Evolutionary conservation across 192 early-diverging fungal genomes (phyloP), one percentile per base, ranked within the genome.

Genomic region (Coemansia sp.): DNA sequence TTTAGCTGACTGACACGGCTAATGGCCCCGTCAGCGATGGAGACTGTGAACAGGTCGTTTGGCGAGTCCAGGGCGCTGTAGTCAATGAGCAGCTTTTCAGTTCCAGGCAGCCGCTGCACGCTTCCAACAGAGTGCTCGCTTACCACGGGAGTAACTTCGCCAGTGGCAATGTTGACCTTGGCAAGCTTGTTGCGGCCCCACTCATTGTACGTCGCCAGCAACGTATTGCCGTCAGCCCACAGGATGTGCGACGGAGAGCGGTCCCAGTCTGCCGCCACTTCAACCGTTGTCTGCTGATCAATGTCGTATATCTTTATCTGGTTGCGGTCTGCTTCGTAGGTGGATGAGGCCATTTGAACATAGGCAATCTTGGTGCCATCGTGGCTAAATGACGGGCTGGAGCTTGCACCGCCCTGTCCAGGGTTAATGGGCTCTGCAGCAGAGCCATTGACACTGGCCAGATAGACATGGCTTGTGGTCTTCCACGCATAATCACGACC

Each of bases 251-350:
- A 57, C 9, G 83, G 83, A 27, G 82, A 85, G 32, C 82, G 78
- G 53, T 87, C 81, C 87, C 87, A 89, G 38, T 77, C 40, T 2
- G 77, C 39, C 19, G 81, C 81, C 37, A 88, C 57, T 7, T 62
- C 47, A 1, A 53, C 53, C 0, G 75, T 78, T 15, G 71, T 45
- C 15, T 77, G 54, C 0, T 69, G 70, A 0, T 32, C 30, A 11
- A 71, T 60, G 48, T 80, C 65, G 48, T 85, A 81, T 31, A 88
- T 29, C 32, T 83, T 64, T 18, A 93, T 82, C 13, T 79, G 77
- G 65, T 89, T 90, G 55, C 81, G 83, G 62, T 91, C 91, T 0
- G 89, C 73, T 62, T 93, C 89, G 58, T 93, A 88, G 31, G 83
- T 58, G 3, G 85, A 81, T 10, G 62, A 60, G 14, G 60, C 61